Base-by-base conservation (phyloP, 495 filamentous ascomycete species). In the Symbiotaphrina buchneri region DNA sequence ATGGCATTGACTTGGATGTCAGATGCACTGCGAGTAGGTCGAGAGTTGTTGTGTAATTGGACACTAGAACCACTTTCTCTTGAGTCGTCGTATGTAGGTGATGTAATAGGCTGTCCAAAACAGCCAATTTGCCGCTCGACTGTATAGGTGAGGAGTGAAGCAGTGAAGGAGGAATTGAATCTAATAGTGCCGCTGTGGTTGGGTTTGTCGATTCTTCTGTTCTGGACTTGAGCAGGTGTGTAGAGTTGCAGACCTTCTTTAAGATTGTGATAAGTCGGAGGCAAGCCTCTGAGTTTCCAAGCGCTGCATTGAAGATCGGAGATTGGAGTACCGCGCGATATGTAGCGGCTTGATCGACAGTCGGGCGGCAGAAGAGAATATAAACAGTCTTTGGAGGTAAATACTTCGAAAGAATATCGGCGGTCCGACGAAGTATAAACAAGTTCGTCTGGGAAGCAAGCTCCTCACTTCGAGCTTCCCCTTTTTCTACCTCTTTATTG, bases 191-290 rank as follows among this genome's bases (percentile, higher is more conserved):
- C 17, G 47, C 41, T 16, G 57, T 43, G 15, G 48, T 58, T 7
- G 52, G 42, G 20, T 47, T 48, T 20, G 35, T 51, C 15, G 39
- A 39, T n/a, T 49, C 39, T 7, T 44, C 36, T 13, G 44, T 54
- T 32, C 58, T 64, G 14, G 55, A 43, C 13, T 58, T 58, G 5
- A 83, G 53, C 4, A 82, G 48, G 0, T 63, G 71, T 1, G 77
- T 76, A 28, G 72, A 76, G 45, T 85, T 85, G 54, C 77, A 83
- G 10, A 82, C 58, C 46, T 85, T 83, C 48, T 82, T 85, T 8
- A 85, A 54, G 21, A 82, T 58, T 5, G 70, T 82, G 40, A 83
- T 80, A 4, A 85, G 62, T 33, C 78, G 67, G 1, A 85, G 54
- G 7, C 72, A 66, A n/a, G 63, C 60, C 35, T 80, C 71, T 0